Conservation (phyloP, 2,329 filamentous ascomycete genomes). For the Knoxdaviesia capensis region DNA sequence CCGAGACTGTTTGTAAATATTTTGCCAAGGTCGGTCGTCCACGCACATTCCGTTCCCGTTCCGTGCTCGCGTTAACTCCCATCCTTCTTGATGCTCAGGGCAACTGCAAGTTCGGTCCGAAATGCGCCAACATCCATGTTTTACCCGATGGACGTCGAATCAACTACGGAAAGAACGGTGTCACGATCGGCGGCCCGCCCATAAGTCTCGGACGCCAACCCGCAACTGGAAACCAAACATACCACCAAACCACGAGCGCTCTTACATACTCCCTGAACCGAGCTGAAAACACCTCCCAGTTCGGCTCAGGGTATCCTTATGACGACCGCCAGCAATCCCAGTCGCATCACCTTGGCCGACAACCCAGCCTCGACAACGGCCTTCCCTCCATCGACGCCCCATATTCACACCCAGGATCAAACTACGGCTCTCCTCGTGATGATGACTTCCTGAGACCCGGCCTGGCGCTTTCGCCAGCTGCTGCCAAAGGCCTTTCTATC, state of each 20-base stretch:
- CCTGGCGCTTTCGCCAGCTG: constrained; percentile 60
- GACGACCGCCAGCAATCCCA: constrained; percentile 16
- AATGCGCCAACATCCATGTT: constrained; percentile 92
- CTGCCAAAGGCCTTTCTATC: constrained; percentile 58
- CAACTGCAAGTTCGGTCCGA: constrained; percentile 96
- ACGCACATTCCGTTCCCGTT: background rate
- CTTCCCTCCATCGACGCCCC: constrained; percentile 39
- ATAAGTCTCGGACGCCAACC: constrained; percentile 30
- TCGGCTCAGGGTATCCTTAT: constrained; percentile 16
- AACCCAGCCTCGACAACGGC: constrained; percentile 32
- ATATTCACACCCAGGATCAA: constrained; percentile 32
- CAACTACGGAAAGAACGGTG: constrained; percentile 56
- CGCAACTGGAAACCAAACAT: constrained; percentile 19
- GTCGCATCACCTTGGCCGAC: constrained; percentile 23
- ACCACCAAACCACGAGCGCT: constrained; percentile 45
- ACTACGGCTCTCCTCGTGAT: constrained; percentile 70
- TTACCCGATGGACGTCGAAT: constrained; percentile 84
- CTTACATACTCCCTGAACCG: constrained; percentile 38
- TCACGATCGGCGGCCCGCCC: constrained; percentile 37
- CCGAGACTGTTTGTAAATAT: constrained; percentile 92
- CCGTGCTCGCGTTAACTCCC: too few relatives aligned
- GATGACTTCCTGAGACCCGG: constrained; percentile 22
- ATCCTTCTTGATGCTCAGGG: constrained; percentile 32
- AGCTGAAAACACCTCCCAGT: constrained; percentile 18
- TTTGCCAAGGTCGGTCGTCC: constrained; percentile 65